Evolutionary conservation across 2,329 filamentous ascomycete species (phyloP).

Genomic region (Akanthomyces uredinophilus): DNA sequence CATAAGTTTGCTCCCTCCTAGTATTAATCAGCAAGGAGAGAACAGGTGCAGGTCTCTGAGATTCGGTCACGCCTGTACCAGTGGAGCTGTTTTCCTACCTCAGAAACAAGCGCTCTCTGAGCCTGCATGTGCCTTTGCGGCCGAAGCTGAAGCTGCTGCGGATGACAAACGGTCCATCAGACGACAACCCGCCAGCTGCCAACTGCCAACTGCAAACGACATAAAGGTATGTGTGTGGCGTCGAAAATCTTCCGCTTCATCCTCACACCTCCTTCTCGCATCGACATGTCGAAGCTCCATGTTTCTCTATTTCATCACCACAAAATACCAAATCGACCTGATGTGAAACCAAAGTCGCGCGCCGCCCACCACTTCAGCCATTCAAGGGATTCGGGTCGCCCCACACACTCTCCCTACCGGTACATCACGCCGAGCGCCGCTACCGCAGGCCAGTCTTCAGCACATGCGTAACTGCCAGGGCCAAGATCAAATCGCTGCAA

Average conservation of each 20-base stretch:
- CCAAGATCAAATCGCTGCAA: neutral
- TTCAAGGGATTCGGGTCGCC: neutral
- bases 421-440: neutral
- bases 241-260: neutral
- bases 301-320: neutral
- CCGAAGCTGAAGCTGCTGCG: neutral
- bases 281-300: neutral
- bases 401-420: constrained; percentile 9
- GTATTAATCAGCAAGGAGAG: neutral
- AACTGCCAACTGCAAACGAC: neutral
- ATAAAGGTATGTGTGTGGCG: no score
- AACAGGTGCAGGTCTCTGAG: neutral
- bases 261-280: neutral
- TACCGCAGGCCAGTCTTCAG: neutral
- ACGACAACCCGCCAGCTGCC: neutral
- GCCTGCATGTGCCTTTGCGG: neutral
- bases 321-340: neutral
- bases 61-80: neutral
- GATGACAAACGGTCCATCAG: neutral
- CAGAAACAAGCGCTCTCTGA: neutral
- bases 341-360: neutral
- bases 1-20: constrained; percentile 1
- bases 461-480: neutral
- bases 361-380: neutral
- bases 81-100: neutral